Base-by-base conservation (phyloP, 768 basidiomycete genomes). In the Coprinopsis cinerea region DNA sequence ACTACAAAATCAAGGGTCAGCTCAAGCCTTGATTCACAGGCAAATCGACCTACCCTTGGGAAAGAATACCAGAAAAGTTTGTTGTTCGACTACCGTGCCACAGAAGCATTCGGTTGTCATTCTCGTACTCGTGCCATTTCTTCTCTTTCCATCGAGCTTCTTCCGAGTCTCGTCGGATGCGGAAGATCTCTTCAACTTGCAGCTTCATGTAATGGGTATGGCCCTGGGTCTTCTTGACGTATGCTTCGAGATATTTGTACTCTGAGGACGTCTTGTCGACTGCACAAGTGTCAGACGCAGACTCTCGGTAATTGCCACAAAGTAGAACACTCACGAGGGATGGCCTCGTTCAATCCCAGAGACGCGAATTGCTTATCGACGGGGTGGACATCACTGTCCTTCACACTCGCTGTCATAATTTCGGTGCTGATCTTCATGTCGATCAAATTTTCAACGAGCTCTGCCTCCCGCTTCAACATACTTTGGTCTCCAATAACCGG, bases 361-460 rank as follows among this genome's bases (percentile, higher is more conserved):
- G 44, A 45, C 4, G 27, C 17, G 27, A 10, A 45, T 32, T 45
- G 44, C 27, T n/a, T 27, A 18, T 45, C 44, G 4, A 32, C 44
- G 4, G 44, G 44, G 20, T 45, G 44, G 20, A 45, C 44, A 45
- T 45, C 44, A 27, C 32, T 25, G n/a, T 28, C 18, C 27, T 45
- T 45, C 13, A 15, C 18, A 18, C 26, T 45, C 7, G 44, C 44
- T 14, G 9, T 28, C 6, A 45, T 45, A 20, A 45, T 45, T 32
- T 45, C 44, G 4, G 44, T 45, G 18, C 44, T 45, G 27, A 45
- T 45, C 28, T 45, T 45, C 44, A 45, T 45, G 26, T 45, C 44
- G n/a, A 45, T 45, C 7, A 45, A 27, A 45, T 45, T 45, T 27
- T 45, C 44, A 5, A 45, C 44, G 4, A 45, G 44, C 4, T 45